Evolutionary conservation across 2,329 filamentous ascomycete genomes (phyloP).

Genomic region (Paramyrothecium sp.): DNA sequence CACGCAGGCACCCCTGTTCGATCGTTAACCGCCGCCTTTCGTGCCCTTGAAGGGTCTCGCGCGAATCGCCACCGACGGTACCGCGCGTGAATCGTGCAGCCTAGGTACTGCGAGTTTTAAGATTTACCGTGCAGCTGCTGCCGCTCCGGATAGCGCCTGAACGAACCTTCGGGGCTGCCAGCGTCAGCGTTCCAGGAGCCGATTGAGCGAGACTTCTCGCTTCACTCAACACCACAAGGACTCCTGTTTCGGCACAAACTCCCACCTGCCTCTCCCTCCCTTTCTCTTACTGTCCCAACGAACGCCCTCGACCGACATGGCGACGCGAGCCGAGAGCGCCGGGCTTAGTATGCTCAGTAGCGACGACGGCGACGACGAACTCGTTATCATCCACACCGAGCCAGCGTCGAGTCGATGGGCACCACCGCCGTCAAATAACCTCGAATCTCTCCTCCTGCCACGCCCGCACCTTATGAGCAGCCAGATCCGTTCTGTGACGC

Average conservation of each 20-base stretch:
- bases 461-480: slow-evolving; percentile 6
- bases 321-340: background rate
- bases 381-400: slow-evolving; percentile 11
- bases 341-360: background rate
- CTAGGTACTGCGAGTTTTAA: background rate
- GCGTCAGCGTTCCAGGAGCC: too few species aligned
- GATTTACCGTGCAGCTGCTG: background rate
- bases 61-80: background rate
- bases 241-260: too few species aligned
- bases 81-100: background rate
- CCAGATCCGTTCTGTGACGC: slow-evolving; percentile 2
- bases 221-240: too few species aligned
- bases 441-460: slow-evolving; percentile 14
- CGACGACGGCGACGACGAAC: slow-evolving; percentile 13
- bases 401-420: background rate
- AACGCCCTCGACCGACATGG: background rate
- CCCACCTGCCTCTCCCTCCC: background rate
- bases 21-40: background rate
- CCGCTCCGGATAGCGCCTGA: too few species aligned
- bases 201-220: too few species aligned
- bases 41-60: too few species aligned
- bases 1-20: background rate
- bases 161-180: too few species aligned
- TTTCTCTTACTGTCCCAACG: background rate
- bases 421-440: background rate